A percentile compares a stretch with the other conserved stretches of the same genome.
Evolutionary conservation across 306 rosid species (phyloP).

Genomic region (Parietaria judaica): DNA sequence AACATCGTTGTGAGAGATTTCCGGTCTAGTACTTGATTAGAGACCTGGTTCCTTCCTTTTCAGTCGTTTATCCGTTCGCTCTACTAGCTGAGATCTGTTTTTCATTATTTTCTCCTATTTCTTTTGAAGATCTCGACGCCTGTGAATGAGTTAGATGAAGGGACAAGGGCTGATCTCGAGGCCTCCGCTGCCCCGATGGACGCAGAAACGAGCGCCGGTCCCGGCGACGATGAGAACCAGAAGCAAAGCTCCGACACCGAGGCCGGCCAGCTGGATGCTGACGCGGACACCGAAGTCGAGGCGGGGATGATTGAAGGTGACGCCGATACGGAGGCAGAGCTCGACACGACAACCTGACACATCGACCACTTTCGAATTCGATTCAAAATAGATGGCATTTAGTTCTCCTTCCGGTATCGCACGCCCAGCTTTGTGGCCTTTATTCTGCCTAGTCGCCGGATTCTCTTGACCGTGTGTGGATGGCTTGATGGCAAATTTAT

Average conservation of each 20-base stretch:
- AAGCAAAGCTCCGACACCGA: slow-evolving; percentile 77
- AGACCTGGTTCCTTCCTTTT: too few relatives aligned
- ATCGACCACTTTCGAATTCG: neutral
- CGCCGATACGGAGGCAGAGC: slow-evolving; percentile 67
- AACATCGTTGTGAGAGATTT: too few relatives aligned
- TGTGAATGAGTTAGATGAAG: slow-evolving; percentile 68
- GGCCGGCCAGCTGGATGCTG: slow-evolving; percentile 67
- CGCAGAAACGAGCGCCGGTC: slow-evolving; percentile 31
- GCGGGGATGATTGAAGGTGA: slow-evolving; percentile 79
- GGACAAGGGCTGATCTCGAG: slow-evolving; percentile 43
- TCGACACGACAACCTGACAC: slow-evolving; percentile 49
- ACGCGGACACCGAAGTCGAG: slow-evolving; percentile 74
- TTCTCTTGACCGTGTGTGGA: neutral
- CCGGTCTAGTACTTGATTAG: too few relatives aligned
- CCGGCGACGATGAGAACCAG: slow-evolving; percentile 63
- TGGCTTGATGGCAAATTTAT: neutral
- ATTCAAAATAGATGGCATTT: too few relatives aligned
- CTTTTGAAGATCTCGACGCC: slow-evolving; percentile 45
- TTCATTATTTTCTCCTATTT: neutral
- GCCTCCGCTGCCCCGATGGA: slow-evolving; percentile 49
- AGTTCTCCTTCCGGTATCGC: neutral
- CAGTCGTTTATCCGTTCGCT: too few relatives aligned
- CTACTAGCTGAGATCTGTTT: neutral
- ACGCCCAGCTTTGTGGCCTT: neutral
- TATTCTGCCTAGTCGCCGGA: neutral